These are phyloP conservation scores for Chamaecrista fasciculata DNA, from an alignment of 306 rosid species.

Conservation along the genomic window DNA sequence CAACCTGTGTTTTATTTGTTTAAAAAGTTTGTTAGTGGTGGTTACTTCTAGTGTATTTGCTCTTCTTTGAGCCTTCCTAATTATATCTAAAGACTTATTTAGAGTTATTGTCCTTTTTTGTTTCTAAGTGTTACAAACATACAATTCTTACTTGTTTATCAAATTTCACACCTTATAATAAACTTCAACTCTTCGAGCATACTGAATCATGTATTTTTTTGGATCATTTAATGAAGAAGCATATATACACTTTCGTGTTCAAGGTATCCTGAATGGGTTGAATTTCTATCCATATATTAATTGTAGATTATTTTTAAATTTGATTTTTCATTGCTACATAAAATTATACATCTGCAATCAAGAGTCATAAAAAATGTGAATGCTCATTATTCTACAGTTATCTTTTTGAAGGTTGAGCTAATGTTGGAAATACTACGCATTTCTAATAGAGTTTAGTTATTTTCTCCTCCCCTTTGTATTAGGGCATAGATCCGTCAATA, in stretches of 20 bases:
- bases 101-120: neutral
- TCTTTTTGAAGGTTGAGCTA: constrained; percentile 12
- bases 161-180: constrained; percentile 5
- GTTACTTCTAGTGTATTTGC: neutral
- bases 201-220: neutral
- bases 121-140: neutral
- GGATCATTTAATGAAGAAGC: neutral
- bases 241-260: neutral
- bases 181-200: neutral
- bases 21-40: neutral
- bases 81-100: neutral
- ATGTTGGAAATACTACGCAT: constrained; percentile 8
- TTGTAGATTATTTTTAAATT: constrained; percentile 15
- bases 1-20: neutral
- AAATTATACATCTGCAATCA: constrained; percentile 7
- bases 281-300: neutral
- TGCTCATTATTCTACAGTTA: neutral
- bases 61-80: neutral
- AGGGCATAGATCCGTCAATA: constrained; percentile 95
- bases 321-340: constrained; percentile 16
- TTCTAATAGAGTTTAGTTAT: constrained; percentile 29
- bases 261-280: neutral
- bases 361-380: constrained; percentile 8
- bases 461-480: constrained; percentile 28
- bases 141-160: neutral